Evolutionary conservation across 768 basidiomycete species (phyloP), one percentile per base, ranked within the genome.

Genomic region (Leucocoprinus sp.): DNA sequence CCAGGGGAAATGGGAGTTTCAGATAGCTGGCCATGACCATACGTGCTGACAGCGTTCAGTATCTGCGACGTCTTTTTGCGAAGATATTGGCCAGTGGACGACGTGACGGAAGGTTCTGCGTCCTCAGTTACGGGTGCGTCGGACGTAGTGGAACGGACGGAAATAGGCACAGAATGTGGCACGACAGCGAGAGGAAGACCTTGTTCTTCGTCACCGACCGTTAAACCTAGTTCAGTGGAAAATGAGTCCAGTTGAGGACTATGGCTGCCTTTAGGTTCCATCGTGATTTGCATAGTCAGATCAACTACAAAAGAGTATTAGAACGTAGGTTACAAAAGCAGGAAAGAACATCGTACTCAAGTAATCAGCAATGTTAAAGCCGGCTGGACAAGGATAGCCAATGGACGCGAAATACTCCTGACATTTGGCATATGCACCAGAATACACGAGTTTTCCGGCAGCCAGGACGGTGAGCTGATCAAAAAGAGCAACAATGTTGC

Each of bases 311-410:
- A 28, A 37, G 29, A 39, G 40, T 21, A 44, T 34, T 6, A 43
- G 24, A 24, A 23, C 22, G 3, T 24, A 5, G 43, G 33, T 22
- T 21, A 31, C 37, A 21, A 33, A 17, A 18, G 22, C 3, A 22
- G 21, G n/a, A 43, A 12, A 45, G 4, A 3, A 49, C 17, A 14
- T 75, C 86, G 43, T 59, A 93, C 93, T 97, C 46, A 98, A 67
- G 64, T 81, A 97, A 65, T 99, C 96, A 0, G 95, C 96, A 52
- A 98, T 88, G 59, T 99, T 99, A 63, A 93, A 98, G 0, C 95
- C 96, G 8, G 80, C 69, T 4, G 96, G 96, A 58, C 96, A 99
- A 0, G 82, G 77, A 48, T 80, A 75, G 1, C 86, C 93, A 39
- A 93, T 80, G 4, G 68, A 69, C 22, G 76, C 71, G 49, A 98